Evolutionary conservation across 345 rosid species (phyloP).

Genomic region (Euphorbia pulcherrima): DNA sequence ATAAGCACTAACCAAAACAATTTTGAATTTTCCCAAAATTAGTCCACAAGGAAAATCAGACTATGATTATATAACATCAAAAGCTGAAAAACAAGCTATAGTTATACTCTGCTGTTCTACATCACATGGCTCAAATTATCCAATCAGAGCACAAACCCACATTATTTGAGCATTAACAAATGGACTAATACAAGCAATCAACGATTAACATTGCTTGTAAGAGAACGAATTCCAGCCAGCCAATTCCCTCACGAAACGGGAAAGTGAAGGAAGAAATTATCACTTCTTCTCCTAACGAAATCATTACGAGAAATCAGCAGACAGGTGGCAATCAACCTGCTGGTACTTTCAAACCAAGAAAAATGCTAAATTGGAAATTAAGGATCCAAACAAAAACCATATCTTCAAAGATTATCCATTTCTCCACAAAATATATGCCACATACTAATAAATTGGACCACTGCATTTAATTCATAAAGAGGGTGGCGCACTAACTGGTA

Average conservation of each 20-base stretch:
- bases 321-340: conserved; percentile 25
- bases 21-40: too few species aligned
- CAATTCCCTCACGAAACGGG: neutral
- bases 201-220: neutral
- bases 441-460: conserved; percentile 12
- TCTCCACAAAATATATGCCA: conserved; percentile 32
- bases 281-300: neutral
- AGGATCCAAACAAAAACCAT: conserved; percentile 24
- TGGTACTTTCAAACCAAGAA: conserved; percentile 13
- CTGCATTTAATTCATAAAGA: conserved; percentile 29
- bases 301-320: neutral
- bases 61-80: too few species aligned
- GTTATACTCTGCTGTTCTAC: too few species aligned
- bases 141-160: too few species aligned
- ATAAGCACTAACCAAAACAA: too few species aligned
- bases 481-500: conserved; percentile 30
- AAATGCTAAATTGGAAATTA: conserved; percentile 32
- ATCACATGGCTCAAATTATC: too few species aligned
- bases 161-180: neutral
- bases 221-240: neutral
- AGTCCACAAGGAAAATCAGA: too few species aligned
- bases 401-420: conserved; percentile 22
- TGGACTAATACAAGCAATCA: neutral
- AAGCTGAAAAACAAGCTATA: too few species aligned
- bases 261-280: neutral